Percentiles rank a stretch among this genome's conserved stretches.
Conservation (phyloP, 2,329 filamentous ascomycete genomes). For the Biscogniauxia mediterranea region DNA sequence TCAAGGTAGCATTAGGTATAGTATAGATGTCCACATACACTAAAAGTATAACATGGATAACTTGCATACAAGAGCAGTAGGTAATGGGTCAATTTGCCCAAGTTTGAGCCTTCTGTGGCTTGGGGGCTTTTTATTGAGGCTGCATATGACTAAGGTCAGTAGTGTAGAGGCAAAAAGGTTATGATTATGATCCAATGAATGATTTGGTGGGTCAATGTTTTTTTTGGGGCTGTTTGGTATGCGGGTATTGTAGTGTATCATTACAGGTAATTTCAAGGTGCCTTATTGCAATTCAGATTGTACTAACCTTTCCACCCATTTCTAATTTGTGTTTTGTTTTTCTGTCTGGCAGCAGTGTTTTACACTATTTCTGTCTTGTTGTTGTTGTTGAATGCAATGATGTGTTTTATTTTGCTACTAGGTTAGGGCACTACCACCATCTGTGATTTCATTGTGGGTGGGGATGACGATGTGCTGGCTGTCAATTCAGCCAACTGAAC, state of each 20-base stretch:
- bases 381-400: background rate
- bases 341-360: too few species aligned
- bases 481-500: constrained; percentile 20
- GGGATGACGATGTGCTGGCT: constrained; percentile 23
- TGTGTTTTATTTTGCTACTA: background rate
- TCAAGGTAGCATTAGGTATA: too few species aligned
- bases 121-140: too few species aligned
- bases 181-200: background rate
- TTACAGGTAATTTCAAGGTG: background rate
- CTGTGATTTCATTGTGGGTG: constrained; percentile 20
- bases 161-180: too few species aligned
- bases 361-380: background rate
- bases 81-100: too few species aligned
- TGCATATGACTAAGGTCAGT: background rate
- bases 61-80: too few species aligned
- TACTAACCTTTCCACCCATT: background rate
- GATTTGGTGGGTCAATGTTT: background rate
- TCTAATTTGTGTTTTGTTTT: background rate
- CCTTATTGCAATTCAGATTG: background rate
- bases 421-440: background rate
- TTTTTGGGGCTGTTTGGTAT: background rate
- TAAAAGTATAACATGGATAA: too few species aligned
- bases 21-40: too few species aligned
- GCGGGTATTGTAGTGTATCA: background rate
- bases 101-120: too few species aligned